These are phyloP conservation scores for Zanthoxylum bungeanum DNA, from an alignment of 345 rosid species.

Conservation along the genomic window DNA sequence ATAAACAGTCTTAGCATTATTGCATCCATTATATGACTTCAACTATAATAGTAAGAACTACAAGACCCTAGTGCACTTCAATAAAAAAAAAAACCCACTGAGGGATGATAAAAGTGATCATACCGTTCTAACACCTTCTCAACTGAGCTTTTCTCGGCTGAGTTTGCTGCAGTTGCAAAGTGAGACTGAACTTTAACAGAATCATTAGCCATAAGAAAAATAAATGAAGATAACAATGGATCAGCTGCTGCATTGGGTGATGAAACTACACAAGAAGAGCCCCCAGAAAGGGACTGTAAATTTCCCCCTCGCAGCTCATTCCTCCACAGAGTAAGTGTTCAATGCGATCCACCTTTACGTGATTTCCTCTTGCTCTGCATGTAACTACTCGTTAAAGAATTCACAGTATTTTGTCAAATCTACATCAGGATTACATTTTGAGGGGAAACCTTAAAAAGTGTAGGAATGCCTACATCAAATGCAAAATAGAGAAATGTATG, in stretches of 20 bases:
- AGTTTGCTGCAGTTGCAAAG: slow-evolving; percentile 35
- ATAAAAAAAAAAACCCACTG: neutral
- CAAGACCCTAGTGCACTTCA: neutral
- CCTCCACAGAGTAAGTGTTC: slow-evolving; percentile 69
- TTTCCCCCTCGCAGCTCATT: slow-evolving; percentile 87
- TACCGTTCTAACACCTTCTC: slow-evolving; percentile 57
- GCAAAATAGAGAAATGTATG: too few species aligned
- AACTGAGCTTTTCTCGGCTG: too few species aligned
- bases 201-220: slow-evolving; percentile 73
- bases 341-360: slow-evolving; percentile 73
- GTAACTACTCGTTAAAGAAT: slow-evolving; percentile 64
- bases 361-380: slow-evolving; percentile 85
- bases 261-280: too few species aligned
- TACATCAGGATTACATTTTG: neutral
- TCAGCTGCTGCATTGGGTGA: too few species aligned
- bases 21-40: neutral
- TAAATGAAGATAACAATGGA: too few species aligned
- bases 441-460: too few species aligned
- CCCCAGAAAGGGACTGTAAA: slow-evolving; percentile 70
- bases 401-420: slow-evolving; percentile 8
- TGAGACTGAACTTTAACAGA: slow-evolving; percentile 35
- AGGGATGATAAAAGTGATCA: neutral
- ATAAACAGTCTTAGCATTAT: neutral
- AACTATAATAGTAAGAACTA: neutral
- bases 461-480: too few species aligned